Percentiles rank a stretch among this genome's conserved stretches.
phyloP scores from a whole-genome alignment of 2,329 filamentous ascomycete species.

The Beauveria scarabaeidicola region DNA sequence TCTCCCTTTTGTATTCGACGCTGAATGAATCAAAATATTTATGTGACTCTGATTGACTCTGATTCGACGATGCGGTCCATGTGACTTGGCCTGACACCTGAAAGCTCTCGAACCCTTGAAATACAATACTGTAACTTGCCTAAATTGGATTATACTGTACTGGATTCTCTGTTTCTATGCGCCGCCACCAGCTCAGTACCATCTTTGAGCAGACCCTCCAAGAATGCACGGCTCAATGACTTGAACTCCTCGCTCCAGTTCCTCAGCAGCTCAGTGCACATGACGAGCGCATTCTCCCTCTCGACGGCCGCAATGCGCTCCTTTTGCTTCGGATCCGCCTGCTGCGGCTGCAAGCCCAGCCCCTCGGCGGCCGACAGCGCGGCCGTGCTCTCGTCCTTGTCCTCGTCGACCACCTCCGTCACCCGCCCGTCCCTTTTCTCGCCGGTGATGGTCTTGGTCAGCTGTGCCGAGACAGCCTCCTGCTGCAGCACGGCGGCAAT shows the following conservation, averaged over 20 bases:
- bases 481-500: slow-evolving; percentile 36
- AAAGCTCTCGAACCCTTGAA: neutral
- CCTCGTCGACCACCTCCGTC: slow-evolving; percentile 11
- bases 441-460: slow-evolving; percentile 43
- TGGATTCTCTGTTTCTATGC: slow-evolving; percentile 16
- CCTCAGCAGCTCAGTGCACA: slow-evolving; percentile 47
- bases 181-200: slow-evolving; percentile 38
- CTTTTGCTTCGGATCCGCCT: slow-evolving; percentile 33
- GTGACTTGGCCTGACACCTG: neutral
- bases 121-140: too few species aligned
- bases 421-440: slow-evolving; percentile 14
- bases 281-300: slow-evolving; percentile 52
- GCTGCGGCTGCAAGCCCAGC: slow-evolving; percentile 38
- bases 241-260: slow-evolving; percentile 33
- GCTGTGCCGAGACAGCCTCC: slow-evolving; percentile 32
- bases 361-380: slow-evolving; percentile 22
- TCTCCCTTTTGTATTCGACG: slow-evolving; percentile 24
- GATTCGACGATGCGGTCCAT: neutral
- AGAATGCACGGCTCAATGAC: slow-evolving; percentile 28
- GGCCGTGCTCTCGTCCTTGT: slow-evolving; percentile 13
- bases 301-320: slow-evolving; percentile 43
- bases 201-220: slow-evolving; percentile 41
- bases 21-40: slow-evolving; percentile 19
- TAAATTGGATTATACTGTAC: neutral
- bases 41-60: slow-evolving; percentile 1